phyloP scores from a whole-genome alignment of 441 rosid species.

The Adansonia madagascariensis region DNA sequence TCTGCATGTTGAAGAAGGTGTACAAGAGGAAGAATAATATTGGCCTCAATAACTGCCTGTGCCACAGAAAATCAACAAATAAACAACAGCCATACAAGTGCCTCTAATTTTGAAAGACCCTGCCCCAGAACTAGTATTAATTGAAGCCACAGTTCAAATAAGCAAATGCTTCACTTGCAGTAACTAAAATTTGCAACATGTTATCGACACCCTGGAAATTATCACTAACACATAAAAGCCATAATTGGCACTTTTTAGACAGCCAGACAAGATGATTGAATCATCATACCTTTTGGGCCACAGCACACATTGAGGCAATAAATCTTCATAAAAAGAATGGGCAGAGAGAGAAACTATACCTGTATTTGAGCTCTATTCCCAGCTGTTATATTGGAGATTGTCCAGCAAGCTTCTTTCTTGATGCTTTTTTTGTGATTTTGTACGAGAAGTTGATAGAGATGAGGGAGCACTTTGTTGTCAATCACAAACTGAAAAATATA shows the following conservation, averaged over 20 bases:
- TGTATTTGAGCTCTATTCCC: not conserved
- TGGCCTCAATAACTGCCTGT: conserved; percentile 63
- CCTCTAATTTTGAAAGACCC: conserved; percentile 21
- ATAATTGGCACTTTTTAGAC: too few relatives aligned
- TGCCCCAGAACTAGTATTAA: not conserved
- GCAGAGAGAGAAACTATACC: not conserved
- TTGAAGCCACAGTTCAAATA: not conserved
- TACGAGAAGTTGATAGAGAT: not conserved
- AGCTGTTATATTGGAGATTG: not conserved
- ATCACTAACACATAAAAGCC: too few relatives aligned
- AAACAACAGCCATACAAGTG: not conserved
- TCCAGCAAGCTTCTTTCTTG: not conserved
- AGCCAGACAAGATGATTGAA: not conserved
- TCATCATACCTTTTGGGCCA: too few relatives aligned
- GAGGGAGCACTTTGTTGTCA: conserved; percentile 8
- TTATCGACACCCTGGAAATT: not conserved
- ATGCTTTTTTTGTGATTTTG: not conserved
- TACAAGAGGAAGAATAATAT: conserved; percentile 59
- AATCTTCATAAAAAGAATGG: not conserved
- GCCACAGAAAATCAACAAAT: conserved; percentile 14
- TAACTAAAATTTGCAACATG: too few relatives aligned
- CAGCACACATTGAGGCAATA: not conserved
- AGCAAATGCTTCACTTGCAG: not conserved
- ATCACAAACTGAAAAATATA: conserved; percentile 59
- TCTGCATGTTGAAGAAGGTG: conserved; percentile 63